Percentiles rank a stretch among this genome's conserved stretches.
These are phyloP conservation scores for Hydnomerulius pinastri DNA, from an alignment of 768 basidiomycete genomes.

Conservation along the genomic window DNA sequence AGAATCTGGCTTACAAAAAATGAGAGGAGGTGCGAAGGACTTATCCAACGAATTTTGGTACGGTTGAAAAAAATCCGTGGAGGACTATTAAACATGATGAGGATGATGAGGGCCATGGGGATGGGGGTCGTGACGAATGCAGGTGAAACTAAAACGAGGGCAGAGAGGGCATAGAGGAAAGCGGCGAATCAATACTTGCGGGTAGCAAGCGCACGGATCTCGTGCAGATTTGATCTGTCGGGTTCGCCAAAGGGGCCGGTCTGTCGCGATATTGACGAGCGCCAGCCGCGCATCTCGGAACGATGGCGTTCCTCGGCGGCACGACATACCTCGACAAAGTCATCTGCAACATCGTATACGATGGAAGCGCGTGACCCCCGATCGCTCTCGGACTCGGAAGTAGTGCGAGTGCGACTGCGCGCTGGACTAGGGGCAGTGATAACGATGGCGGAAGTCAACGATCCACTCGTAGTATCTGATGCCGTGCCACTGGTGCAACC, in stretches of 20 bases:
- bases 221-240: constrained; percentile 70
- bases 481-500: constrained; percentile 27
- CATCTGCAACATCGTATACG: constrained; percentile 75
- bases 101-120: constrained; percentile 2
- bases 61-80: constrained; percentile 20
- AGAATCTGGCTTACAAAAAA: constrained; percentile 28
- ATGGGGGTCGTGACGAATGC: constrained; percentile 1
- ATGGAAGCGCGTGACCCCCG: constrained; percentile 80
- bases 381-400: constrained; percentile 72
- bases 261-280: constrained; percentile 26
- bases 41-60: constrained; percentile 24
- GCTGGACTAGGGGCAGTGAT: constrained; percentile 59
- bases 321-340: constrained; percentile 70
- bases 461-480: constrained; percentile 29
- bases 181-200: constrained; percentile 62
- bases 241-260: constrained; percentile 35
- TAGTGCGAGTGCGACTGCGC: constrained; percentile 61
- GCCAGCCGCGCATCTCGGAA: constrained; percentile 85
- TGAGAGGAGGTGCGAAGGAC: constrained; percentile 21
- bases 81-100: constrained; percentile 19
- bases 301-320: constrained; percentile 82
- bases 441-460: constrained; percentile 26
- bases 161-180: constrained; percentile 3
- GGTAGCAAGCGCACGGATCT: constrained; percentile 85
- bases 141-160: background rate